These are phyloP conservation scores for Dryadomyces quercus-mongolicae DNA, from an alignment of 2,329 filamentous ascomycete species.

Conservation along the genomic window DNA sequence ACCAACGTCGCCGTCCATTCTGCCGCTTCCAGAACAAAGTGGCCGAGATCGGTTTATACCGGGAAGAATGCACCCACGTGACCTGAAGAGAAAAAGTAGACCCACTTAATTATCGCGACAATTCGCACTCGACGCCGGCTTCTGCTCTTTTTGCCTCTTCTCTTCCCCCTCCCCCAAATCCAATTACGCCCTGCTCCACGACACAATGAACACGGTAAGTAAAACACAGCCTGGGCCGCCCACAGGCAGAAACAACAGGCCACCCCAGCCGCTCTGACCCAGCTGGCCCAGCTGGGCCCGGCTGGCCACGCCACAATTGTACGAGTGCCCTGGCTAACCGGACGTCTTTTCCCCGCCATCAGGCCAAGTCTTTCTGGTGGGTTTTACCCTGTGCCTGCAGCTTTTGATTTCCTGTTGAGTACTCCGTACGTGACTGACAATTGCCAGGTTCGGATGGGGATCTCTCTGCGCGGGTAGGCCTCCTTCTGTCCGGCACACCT, in stretches of 20 bases:
- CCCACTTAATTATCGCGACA: neutral
- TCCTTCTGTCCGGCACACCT: neutral
- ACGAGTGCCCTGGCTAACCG: neutral
- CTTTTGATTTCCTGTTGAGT: too few species aligned
- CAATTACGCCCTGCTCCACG: neutral
- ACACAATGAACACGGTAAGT: conserved; percentile 11
- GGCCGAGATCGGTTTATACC: neutral
- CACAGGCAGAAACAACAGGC: neutral
- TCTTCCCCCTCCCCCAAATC: neutral
- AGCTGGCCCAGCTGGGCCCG: too few species aligned
- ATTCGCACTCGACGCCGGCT: too few species aligned
- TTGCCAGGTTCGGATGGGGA: conserved; percentile 78
- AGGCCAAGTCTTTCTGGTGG: conserved; percentile 58
- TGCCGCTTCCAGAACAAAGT: neutral
- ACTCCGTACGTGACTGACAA: neutral
- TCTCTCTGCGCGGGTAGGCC: conserved; percentile 67
- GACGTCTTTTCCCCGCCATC: conserved; percentile 1
- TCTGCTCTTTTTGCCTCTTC: neutral
- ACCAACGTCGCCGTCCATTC: neutral
- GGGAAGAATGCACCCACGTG: neutral
- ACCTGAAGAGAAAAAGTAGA: neutral
- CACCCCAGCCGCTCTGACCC: neutral
- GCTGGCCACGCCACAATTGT: neutral
- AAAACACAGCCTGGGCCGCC: neutral
- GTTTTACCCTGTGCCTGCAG: neutral